A percentile compares a stretch with the other conserved stretches of the same genome.
Evolutionary conservation across 1,284 basidiomycete genomes (phyloP).

Genomic region (Leccinum proliferum): DNA sequence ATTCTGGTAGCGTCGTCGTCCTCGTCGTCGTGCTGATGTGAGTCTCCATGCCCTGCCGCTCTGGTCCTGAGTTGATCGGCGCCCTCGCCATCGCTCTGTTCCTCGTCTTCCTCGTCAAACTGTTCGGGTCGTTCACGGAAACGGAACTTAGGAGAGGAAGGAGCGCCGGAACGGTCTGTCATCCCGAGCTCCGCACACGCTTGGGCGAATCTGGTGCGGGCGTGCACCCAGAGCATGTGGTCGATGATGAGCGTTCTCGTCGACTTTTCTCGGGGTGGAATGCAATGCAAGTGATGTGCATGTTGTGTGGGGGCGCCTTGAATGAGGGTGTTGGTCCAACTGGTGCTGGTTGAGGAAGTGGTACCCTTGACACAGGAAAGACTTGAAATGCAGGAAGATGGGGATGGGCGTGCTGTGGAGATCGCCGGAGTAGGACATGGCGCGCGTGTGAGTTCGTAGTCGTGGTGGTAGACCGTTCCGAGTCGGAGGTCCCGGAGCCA

Average conservation of each 20-base stretch:
- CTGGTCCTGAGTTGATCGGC: conserved; percentile 46
- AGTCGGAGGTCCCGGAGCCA: no score
- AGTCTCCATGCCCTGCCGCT: conserved; percentile 44
- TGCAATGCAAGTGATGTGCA: conserved; percentile 50
- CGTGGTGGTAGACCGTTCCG: no score
- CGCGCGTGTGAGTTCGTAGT: no score
- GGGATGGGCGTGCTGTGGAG: conserved; percentile 10
- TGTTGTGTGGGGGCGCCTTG: conserved; percentile 34
- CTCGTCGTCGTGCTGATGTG: conserved; percentile 41
- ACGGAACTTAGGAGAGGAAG: conserved; percentile 45
- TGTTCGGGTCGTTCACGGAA: conserved; percentile 65
- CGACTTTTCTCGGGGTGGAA: conserved; percentile 74
- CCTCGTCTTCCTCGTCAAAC: conserved; percentile 67
- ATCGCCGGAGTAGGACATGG: conserved; percentile 25
- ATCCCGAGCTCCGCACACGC: conserved; percentile 76
- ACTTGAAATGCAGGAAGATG: conserved; percentile 17
- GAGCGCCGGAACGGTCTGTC: conserved; percentile 70
- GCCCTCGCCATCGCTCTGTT: conserved; percentile 60
- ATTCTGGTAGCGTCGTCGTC: conserved; percentile 54
- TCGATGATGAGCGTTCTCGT: conserved; percentile 78
- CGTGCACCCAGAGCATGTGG: conserved; percentile 79
- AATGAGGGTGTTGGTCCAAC: conserved; percentile 15
- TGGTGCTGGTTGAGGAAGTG: conserved; percentile 6
- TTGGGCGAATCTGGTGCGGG: conserved; percentile 72
- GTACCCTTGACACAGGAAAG: conserved; percentile 10